A percentile compares a stretch with the other conserved stretches of the same genome.
These are phyloP conservation scores for Mucor plumbeus DNA, from an alignment of 371 early-diverging fungal genomes.

Conservation along the genomic window DNA sequence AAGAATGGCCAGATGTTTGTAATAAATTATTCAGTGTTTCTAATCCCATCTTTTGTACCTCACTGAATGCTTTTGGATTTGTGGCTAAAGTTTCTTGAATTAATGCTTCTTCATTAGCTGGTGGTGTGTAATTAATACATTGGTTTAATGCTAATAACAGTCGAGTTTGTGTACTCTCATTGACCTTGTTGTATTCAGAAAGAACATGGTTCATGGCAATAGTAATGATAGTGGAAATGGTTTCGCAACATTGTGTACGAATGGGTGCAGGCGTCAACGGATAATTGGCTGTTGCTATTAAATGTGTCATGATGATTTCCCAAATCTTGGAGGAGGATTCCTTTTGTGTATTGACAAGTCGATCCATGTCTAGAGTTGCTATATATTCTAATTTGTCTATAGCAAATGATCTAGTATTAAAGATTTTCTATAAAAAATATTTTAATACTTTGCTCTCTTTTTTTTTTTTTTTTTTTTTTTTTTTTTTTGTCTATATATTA, in stretches of 20 bases:
- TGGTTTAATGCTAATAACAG: constrained; percentile 49
- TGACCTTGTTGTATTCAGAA: constrained; percentile 57
- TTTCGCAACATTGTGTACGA: constrained; percentile 83
- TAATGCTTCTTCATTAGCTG: constrained; percentile 21
- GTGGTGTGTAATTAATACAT: constrained; percentile 44
- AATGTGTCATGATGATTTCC: constrained; percentile 74
- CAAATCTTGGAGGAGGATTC: constrained; percentile 55
- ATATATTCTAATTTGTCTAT: constrained; percentile 82
- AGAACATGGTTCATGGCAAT: constrained; percentile 72
- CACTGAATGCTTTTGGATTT: constrained; percentile 49
- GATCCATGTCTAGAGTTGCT: constrained; percentile 68
- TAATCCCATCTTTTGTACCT: constrained; percentile 84
- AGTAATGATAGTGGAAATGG: constrained; percentile 79
- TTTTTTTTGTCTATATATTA: constrained; percentile 41
- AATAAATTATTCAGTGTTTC: constrained; percentile 90
- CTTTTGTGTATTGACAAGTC: constrained; percentile 63
- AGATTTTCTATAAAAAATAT: constrained; percentile 47
- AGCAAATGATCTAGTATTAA: constrained; percentile 83
- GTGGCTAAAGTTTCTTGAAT: constrained; percentile 19
- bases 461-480: not conserved
- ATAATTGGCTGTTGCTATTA: constrained; percentile 83
- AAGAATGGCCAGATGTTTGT: constrained; percentile 90
- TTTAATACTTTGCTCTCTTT: no score
- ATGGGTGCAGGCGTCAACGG: constrained; percentile 60
- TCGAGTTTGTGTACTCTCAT: constrained; percentile 61